Base-by-base conservation (phyloP, 2,329 filamentous ascomycete species). In the Penicillium rolfsii region DNA sequence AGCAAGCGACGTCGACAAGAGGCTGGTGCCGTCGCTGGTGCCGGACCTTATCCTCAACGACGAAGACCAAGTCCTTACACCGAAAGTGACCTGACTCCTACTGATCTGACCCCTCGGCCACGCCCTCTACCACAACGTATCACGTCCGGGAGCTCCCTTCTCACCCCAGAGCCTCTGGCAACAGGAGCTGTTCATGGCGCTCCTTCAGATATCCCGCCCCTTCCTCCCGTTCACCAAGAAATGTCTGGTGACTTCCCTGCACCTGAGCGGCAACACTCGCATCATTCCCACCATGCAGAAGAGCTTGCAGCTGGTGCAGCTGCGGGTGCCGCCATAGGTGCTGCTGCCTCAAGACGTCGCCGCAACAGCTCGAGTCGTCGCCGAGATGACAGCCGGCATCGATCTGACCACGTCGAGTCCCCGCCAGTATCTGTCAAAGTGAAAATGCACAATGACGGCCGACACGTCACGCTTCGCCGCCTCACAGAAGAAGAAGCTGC, bases 341-440 rank as follows among this genome's bases (percentile, higher is more conserved):
- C 67, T 19, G 67, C 72, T n/a, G 67, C 72, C 28, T 73, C 73
- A 6, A 64, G 71, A 41, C 69, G 66, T 50, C 73, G 71, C 30
- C 67, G 73, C 46, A 73, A 73, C 43, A 73, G 72, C 48, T 69
- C 48, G 7, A 66, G 52, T 54, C 52, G 52, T 43, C 52, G 52
- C 52, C 52, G 52, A 43, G 52, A 41, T 8, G 52, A 54, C 16
- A 54, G 70, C 33, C 66, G 73, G 30, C 69, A 70, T 52, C 72
- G 72, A 45, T 69, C 70, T 19, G 71, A 79, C 49, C 79, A 80
- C 62, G 75, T 82, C 33, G 79, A 79, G 26, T 85, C 84, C 0
- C 85, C 85, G n/a, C 85, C 85, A 2, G 84, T 88, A 50, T 86
- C 83, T 33, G 82, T 89, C 58, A 87, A 88, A 71, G 82, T 89